phyloP scores from a whole-genome alignment of 1,284 basidiomycete species.

The Cryptococcus sp. region DNA sequence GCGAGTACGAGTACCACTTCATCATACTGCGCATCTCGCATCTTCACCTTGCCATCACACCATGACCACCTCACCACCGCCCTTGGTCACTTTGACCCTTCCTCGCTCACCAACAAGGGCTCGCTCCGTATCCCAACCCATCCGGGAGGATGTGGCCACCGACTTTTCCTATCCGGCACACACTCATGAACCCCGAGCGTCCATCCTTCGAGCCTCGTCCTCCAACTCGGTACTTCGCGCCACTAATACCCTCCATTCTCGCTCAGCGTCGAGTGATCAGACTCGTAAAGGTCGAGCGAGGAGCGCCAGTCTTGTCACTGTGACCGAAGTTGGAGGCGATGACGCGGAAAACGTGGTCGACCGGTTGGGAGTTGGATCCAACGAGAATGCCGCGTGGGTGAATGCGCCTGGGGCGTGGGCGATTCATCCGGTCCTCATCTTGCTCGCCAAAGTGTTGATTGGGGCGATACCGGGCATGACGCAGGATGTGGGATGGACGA shows the following conservation, averaged over 20 bases:
- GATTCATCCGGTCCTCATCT: conserved; percentile 91
- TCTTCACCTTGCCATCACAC: too few relatives aligned
- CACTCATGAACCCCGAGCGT: conserved; percentile 4
- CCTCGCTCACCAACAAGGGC: conserved; percentile 33
- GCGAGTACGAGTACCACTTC: too few relatives aligned
- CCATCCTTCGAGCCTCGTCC: conserved; percentile 20
- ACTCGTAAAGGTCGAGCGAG: conserved; percentile 55
- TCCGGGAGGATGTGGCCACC: conserved; percentile 33
- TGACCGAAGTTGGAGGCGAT: conserved; percentile 75
- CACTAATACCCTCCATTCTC: not conserved
- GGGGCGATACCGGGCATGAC: conserved; percentile 93
- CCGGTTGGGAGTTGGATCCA: conserved; percentile 71
- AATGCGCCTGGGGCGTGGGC: conserved; percentile 98
- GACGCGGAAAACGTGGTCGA: conserved; percentile 69
- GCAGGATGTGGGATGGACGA: conserved; percentile 91
- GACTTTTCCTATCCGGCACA: conserved; percentile 16
- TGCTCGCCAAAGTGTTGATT: conserved; percentile 82
- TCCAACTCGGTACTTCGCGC: conserved; percentile 7
- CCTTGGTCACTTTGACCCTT: conserved; percentile 27
- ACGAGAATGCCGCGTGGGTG: conserved; percentile 97
- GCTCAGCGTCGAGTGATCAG: not conserved
- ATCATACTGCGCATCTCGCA: too few relatives aligned
- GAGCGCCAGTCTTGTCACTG: conserved; percentile 76
- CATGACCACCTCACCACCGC: conserved; percentile 13
- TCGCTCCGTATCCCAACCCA: conserved; percentile 42